phyloP scores from a whole-genome alignment of 352 stramenopile species.

The Globisporangium abappressorium region DNA sequence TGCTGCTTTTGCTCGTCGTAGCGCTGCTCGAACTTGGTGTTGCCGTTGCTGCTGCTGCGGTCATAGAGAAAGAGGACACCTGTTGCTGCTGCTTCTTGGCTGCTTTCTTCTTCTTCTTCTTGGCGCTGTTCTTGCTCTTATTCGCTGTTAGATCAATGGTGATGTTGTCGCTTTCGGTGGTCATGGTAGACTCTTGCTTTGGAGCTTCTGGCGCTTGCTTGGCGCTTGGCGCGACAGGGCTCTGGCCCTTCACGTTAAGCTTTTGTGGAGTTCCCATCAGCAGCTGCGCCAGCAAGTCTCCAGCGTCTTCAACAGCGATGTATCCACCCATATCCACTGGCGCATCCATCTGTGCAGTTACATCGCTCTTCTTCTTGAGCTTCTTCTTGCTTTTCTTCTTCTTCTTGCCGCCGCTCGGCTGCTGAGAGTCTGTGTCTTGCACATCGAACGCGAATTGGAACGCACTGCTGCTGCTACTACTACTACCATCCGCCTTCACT shows the following conservation, averaged over 20 bases:
- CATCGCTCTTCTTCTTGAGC: slow-evolving; percentile 1
- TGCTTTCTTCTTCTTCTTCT: slow-evolving; percentile 5
- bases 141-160: not conserved
- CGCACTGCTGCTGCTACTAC: not conserved
- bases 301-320: not conserved
- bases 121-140: slow-evolving; percentile 25
- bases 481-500: not conserved
- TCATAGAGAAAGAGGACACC: not conserved
- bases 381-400: slow-evolving; percentile 26
- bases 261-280: not conserved
- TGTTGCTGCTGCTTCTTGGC: slow-evolving; percentile 4
- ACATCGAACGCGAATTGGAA: slow-evolving; percentile 21
- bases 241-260: not conserved
- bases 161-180: not conserved
- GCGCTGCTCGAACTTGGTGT: slow-evolving; percentile 2
- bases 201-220: not conserved
- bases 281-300: not conserved
- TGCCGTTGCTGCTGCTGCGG: not conserved
- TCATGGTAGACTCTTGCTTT: not conserved
- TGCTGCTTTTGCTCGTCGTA: slow-evolving; percentile 7
- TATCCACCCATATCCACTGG: not conserved
- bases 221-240: not conserved
- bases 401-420: slow-evolving; percentile 3
- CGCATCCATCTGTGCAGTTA: not conserved
- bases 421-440: not conserved